Conservation (phyloP, 768 basidiomycete genomes). For the Brasilioporus rufonigricans region DNA sequence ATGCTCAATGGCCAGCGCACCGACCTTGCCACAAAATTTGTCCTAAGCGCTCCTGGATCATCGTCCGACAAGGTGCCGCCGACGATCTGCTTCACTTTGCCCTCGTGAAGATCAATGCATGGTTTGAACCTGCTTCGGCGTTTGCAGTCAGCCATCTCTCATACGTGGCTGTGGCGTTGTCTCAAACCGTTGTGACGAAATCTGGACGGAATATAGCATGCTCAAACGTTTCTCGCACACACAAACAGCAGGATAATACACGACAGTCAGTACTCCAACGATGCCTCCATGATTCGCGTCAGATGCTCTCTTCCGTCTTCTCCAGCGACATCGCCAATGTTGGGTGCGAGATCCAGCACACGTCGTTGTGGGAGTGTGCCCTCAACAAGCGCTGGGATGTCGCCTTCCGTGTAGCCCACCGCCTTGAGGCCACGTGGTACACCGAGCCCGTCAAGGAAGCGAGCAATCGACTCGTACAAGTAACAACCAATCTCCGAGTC, state of each 20-base stretch:
- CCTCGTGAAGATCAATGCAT: slow-evolving; percentile 95
- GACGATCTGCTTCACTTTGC: slow-evolving; percentile 97
- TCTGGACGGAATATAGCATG: neutral
- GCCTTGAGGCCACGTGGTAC: slow-evolving; percentile 86
- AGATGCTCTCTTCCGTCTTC: slow-evolving; percentile 84
- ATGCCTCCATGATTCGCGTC: slow-evolving; percentile 73
- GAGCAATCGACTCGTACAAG: slow-evolving; percentile 82
- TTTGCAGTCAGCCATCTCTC: slow-evolving; percentile 20
- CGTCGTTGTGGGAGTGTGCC: slow-evolving; percentile 91
- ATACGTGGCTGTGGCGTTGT: neutral
- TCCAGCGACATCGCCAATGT: slow-evolving; percentile 78
- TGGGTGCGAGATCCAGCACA: slow-evolving; percentile 90
- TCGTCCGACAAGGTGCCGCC: slow-evolving; percentile 86
- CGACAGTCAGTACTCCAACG: slow-evolving; percentile 62
- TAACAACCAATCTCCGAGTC: slow-evolving; percentile 77
- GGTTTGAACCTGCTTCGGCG: slow-evolving; percentile 68
- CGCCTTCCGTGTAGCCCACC: slow-evolving; percentile 67
- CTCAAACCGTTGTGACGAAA: neutral
- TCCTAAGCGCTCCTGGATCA: slow-evolving; percentile 59
- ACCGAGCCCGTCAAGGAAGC: slow-evolving; percentile 81
- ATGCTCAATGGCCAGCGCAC: slow-evolving; percentile 1
- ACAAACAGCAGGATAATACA: slow-evolving; percentile 10
- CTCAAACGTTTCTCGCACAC: neutral
- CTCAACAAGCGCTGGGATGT: slow-evolving; percentile 76
- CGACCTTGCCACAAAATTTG: slow-evolving; percentile 90